Conservation (phyloP, 169 alveolate species). For the Amoebophrya sp. region DNA sequence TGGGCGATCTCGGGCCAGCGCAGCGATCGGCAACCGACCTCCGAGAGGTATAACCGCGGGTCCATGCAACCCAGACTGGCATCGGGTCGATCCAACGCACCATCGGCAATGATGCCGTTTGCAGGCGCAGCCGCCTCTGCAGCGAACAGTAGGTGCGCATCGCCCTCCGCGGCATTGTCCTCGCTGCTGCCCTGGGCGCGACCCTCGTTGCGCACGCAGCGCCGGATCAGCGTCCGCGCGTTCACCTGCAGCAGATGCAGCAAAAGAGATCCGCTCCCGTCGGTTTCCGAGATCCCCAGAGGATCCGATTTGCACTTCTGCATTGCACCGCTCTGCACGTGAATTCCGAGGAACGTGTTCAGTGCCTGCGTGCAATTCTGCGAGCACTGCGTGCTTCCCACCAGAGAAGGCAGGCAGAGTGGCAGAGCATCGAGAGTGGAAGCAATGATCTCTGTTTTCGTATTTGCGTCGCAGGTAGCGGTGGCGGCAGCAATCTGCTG, state of each 20-base stretch:
- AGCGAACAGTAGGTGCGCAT: too few species aligned
- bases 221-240: conserved; percentile 10
- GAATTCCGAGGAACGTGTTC: background rate
- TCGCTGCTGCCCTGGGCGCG: background rate
- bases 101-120: background rate
- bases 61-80: background rate
- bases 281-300: background rate
- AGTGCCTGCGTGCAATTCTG: background rate
- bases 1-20: background rate
- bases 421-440: background rate
- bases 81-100: background rate
- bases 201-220: background rate
- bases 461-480: background rate
- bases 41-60: background rate
- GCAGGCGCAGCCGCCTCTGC: too few species aligned
- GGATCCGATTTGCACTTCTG: background rate
- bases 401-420: background rate
- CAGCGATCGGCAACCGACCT: background rate
- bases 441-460: background rate
- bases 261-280: background rate
- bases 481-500: too few species aligned
- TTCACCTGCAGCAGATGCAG: background rate
- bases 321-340: conserved; percentile 1
- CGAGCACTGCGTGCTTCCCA: background rate
- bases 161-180: background rate